Conservation (phyloP, 176 grass and related monocot species). For the Tuctoria greenei region DNA sequence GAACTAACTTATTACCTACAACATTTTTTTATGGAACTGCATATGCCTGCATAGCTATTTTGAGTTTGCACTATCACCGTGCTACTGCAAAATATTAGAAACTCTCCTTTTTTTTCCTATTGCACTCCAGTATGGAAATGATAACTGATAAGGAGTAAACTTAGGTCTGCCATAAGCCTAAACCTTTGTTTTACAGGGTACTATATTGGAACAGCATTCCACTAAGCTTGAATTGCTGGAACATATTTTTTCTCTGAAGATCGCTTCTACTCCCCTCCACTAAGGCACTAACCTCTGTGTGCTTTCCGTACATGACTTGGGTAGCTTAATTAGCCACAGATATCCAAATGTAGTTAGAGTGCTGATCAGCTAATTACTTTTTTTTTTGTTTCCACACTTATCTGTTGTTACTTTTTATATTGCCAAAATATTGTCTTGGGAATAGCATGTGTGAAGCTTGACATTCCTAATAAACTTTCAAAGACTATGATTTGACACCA, state of each 20-base stretch:
- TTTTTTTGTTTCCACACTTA: background rate
- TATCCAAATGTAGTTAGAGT: background rate
- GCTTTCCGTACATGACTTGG: background rate
- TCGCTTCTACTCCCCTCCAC: background rate
- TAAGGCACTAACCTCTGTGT: background rate
- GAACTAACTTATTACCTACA: constrained; percentile 21
- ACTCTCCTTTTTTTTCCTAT: constrained; percentile 12
- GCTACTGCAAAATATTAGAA: no score
- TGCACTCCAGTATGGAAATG: background rate
- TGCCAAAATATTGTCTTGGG: background rate
- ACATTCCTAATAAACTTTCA: background rate
- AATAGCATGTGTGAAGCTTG: background rate
- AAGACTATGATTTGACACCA: background rate
- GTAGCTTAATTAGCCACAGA: background rate
- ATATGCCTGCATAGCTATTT: constrained; percentile 8
- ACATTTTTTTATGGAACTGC: background rate
- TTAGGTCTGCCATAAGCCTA: background rate
- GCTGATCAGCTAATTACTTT: background rate
- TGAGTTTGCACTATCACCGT: background rate
- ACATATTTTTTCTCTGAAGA: constrained; percentile 10
- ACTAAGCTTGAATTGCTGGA: background rate
- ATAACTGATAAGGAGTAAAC: background rate
- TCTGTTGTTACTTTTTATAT: background rate
- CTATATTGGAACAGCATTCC: background rate
- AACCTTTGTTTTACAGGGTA: background rate